Evolutionary conservation across 257 asterid genomes (phyloP).

Genomic region (Henckelia pumila): DNA sequence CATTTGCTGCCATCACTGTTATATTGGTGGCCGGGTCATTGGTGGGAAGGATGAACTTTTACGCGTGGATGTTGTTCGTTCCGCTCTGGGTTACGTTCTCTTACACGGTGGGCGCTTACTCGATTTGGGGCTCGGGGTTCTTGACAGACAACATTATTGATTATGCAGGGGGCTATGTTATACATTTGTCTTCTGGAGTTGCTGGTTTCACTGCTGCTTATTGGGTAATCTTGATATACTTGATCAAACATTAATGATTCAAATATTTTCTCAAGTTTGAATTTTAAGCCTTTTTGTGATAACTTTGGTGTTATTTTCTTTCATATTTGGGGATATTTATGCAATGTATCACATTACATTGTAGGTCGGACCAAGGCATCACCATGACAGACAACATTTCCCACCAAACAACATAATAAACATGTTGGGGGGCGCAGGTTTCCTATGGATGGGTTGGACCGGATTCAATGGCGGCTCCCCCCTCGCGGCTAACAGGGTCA

Average conservation of each 20-base stretch:
- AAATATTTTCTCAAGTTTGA: neutral
- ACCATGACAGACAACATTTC: constrained; percentile 58
- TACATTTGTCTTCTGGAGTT: no score
- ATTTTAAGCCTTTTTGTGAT: no score
- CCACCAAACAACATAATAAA: constrained; percentile 79
- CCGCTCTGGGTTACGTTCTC: constrained; percentile 62
- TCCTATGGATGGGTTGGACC: constrained; percentile 81
- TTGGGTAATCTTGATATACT: constrained; percentile 23
- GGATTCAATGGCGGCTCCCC: constrained; percentile 85
- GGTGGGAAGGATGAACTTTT: constrained; percentile 68
- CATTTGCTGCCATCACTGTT: constrained; percentile 73
- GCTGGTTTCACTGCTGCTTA: no score
- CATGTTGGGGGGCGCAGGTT: constrained; percentile 76
- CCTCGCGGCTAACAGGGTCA: constrained; percentile 38
- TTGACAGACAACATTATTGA: constrained; percentile 43
- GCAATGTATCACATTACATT: neutral
- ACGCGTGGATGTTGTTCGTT: constrained; percentile 74
- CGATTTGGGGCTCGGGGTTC: constrained; percentile 63
- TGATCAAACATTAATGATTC: neutral
- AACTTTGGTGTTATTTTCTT: no score
- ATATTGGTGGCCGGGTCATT: constrained; percentile 59
- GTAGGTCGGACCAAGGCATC: constrained; percentile 68
- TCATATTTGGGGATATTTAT: no score
- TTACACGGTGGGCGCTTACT: constrained; percentile 58
- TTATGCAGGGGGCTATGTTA: constrained; percentile 72